phyloP scores from a whole-genome alignment of 2,329 filamentous ascomycete genomes.

The Hypoxylon sp. region DNA sequence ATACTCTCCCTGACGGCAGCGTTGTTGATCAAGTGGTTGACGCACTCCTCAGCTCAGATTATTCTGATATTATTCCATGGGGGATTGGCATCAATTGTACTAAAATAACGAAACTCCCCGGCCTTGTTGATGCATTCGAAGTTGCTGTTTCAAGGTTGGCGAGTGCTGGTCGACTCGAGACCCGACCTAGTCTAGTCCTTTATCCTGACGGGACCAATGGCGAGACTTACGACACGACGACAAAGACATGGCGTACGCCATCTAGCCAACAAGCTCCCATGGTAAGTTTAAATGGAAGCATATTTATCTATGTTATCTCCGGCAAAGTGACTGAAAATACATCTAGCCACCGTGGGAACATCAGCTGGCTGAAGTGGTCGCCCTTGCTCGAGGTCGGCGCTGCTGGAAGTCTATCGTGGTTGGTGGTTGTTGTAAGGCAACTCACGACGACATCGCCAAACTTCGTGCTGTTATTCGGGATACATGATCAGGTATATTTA shows the following conservation, averaged over 20 bases:
- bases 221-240: constrained; percentile 75
- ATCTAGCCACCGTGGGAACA: constrained; percentile 61
- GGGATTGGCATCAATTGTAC: constrained; percentile 79
- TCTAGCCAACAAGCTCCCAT: constrained; percentile 47
- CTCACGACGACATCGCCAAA: constrained; percentile 63
- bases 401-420: constrained; percentile 64
- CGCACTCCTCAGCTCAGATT: constrained; percentile 48
- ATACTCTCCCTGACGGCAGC: constrained; percentile 71
- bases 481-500: constrained; percentile 18
- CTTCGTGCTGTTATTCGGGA: constrained; percentile 39
- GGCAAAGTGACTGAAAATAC: constrained; percentile 22
- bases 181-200: constrained; percentile 70
- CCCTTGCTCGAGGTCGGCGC: constrained; percentile 55
- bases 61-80: constrained; percentile 62
- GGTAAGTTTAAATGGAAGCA: constrained; percentile 44
- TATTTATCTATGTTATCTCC: constrained; percentile 6
- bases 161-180: constrained; percentile 51
- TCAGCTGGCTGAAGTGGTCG: constrained; percentile 61
- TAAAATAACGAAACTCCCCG: constrained; percentile 73
- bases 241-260: constrained; percentile 70
- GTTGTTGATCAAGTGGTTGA: constrained; percentile 59
- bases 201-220: constrained; percentile 80
- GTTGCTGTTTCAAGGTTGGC: constrained; percentile 60
- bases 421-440: constrained; percentile 68
- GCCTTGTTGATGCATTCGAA: constrained; percentile 69